These are phyloP conservation scores for Pythium graminicola DNA, from an alignment of 352 stramenopile species.

Conservation along the genomic window DNA sequence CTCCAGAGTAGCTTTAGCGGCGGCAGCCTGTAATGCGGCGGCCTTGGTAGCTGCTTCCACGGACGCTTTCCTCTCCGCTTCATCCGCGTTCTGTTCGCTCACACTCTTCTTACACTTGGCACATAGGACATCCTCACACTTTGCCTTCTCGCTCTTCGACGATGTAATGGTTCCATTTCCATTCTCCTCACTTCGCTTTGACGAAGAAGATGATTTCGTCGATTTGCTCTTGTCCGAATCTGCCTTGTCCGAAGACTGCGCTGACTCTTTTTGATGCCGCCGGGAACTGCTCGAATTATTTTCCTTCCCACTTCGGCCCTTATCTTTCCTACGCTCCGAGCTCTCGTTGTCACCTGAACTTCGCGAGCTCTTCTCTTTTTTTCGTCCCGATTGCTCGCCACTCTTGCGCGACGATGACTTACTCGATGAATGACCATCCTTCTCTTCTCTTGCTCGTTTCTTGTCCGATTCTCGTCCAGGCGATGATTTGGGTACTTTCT, in stretches of 20 bases:
- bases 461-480: background rate
- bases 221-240: conserved; percentile 5
- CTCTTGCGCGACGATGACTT: conserved; percentile 18
- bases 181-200: conserved; percentile 12
- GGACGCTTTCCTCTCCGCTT: conserved; percentile 19
- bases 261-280: conserved; percentile 9
- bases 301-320: conserved; percentile 11
- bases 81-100: conserved; percentile 35
- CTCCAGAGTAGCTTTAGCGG: conserved; percentile 4
- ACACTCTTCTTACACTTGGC: conserved; percentile 60
- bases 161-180: conserved; percentile 4
- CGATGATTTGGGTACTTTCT: conserved; percentile 21
- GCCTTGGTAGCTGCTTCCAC: conserved; percentile 3
- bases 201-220: conserved; percentile 1
- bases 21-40: conserved; percentile 1
- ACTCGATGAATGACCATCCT: conserved; percentile 9
- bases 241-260: background rate
- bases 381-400: conserved; percentile 8
- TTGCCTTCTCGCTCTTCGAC: background rate
- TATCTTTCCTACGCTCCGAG: conserved; percentile 8
- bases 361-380: conserved; percentile 11
- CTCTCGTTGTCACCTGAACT: conserved; percentile 1
- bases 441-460: conserved; percentile 25
- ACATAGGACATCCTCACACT: conserved; percentile 30
- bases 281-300: conserved; percentile 7